Conservation (phyloP, 2,329 filamentous ascomycete species). For the Microcyclospora pomicola region DNA sequence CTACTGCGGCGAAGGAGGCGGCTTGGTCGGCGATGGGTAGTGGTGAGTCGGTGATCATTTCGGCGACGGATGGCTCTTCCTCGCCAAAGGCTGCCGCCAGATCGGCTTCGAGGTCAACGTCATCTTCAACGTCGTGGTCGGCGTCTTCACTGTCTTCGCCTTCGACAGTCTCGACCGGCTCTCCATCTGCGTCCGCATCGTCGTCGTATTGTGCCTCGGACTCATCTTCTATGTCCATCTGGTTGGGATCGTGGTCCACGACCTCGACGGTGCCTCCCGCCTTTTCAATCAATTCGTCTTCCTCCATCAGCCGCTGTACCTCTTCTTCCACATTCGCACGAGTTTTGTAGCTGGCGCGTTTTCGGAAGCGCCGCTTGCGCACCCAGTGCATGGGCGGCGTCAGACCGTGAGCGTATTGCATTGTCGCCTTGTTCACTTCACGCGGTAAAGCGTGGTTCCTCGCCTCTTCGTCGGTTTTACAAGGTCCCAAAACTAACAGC, state of each 20-base stretch:
- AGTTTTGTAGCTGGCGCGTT: constrained; percentile 66
- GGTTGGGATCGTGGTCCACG: constrained; percentile 30
- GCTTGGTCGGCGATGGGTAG: constrained; percentile 15
- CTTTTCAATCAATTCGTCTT: constrained; percentile 45
- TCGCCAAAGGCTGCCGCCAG: constrained; percentile 27
- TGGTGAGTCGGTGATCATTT: constrained; percentile 15
- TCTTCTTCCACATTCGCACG: constrained; percentile 74
- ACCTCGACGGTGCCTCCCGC: constrained; percentile 35
- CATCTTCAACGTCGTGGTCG: constrained; percentile 21
- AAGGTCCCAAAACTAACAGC: constrained; percentile 61
- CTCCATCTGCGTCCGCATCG: constrained; percentile 18
- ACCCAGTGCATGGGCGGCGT: constrained; percentile 82
- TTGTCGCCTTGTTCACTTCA: constrained; percentile 53
- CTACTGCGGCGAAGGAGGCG: constrained; percentile 13
- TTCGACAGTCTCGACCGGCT: constrained; percentile 17
- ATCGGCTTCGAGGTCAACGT: constrained; percentile 16
- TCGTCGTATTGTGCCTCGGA: constrained; percentile 21
- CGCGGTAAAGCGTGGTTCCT: constrained; percentile 47
- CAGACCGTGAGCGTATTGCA: constrained; percentile 70
- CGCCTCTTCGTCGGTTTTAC: constrained; percentile 42
- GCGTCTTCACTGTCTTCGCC: constrained; percentile 31
- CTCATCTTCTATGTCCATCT: not conserved
- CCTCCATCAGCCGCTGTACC: constrained; percentile 58
- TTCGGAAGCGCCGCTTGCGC: constrained; percentile 67
- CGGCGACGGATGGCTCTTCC: constrained; percentile 13